These are phyloP conservation scores for Lipomyces kockii DNA, from an alignment of 805 yeast genomes.

Conservation along the genomic window DNA sequence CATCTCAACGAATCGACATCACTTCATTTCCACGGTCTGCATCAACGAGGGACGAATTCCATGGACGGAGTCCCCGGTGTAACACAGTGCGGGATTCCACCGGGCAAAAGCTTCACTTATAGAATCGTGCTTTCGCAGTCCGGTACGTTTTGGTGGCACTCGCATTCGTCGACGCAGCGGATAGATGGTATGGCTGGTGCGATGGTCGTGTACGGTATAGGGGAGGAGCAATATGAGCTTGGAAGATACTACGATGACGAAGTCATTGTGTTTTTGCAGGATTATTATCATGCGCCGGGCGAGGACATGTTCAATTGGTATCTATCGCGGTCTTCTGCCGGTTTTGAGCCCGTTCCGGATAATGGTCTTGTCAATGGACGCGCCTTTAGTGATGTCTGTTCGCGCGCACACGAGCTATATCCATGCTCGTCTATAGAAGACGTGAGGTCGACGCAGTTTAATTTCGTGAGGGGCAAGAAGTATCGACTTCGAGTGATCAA, in stretches of 20 bases:
- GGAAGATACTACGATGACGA: conserved; percentile 27
- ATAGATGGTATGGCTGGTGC: conserved; percentile 73
- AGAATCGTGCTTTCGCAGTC: conserved; percentile 50
- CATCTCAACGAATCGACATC: conserved; percentile 47
- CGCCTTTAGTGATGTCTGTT: not conserved
- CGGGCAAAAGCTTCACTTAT: conserved; percentile 51
- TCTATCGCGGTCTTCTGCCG: conserved; percentile 13
- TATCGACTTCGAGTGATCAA: conserved; percentile 33
- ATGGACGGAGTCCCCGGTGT: conserved; percentile 59
- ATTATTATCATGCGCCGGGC: conserved; percentile 22
- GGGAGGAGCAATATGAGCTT: conserved; percentile 10
- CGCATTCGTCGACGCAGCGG: conserved; percentile 63
- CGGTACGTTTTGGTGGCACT: conserved; percentile 63
- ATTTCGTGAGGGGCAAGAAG: conserved; percentile 18
- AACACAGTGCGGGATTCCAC: conserved; percentile 56
- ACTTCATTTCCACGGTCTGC: conserved; percentile 60
- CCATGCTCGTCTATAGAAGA: too few species aligned
- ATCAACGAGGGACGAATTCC: conserved; percentile 54
- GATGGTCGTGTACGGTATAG: conserved; percentile 43
- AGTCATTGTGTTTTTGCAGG: conserved; percentile 16
- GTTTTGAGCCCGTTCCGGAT: conserved; percentile 31
- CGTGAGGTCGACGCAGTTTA: conserved; percentile 9
- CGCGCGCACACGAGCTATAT: conserved; percentile 11
- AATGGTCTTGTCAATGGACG: conserved; percentile 26
- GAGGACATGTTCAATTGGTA: conserved; percentile 6